Evolutionary conservation across 2,329 filamentous ascomycete species (phyloP).

Genomic region (Aspergillus floridensis): DNA sequence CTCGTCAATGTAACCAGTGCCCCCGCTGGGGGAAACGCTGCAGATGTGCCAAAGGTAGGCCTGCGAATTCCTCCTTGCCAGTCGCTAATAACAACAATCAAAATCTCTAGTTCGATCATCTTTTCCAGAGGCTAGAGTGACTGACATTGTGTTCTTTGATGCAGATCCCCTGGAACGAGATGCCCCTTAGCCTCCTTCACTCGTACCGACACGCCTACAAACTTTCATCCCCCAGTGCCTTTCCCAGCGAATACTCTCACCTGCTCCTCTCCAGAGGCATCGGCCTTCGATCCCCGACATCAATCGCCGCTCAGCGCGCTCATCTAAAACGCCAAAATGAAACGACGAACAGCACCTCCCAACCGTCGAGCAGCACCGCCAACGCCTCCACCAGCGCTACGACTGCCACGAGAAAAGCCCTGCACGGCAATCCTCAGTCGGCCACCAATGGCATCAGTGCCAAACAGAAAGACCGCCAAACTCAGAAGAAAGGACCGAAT

Average conservation of each 20-base stretch:
- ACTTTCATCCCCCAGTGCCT: slow-evolving; percentile 45
- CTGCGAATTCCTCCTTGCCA: not conserved
- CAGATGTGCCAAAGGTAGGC: slow-evolving; percentile 34
- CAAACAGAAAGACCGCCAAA: slow-evolving; percentile 8
- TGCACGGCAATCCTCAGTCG: slow-evolving; percentile 3
- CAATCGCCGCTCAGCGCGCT: slow-evolving; percentile 36
- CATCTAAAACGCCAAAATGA: slow-evolving; percentile 15
- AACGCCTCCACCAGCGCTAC: not conserved
- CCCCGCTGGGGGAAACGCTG: slow-evolving; percentile 20
- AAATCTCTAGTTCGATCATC: not conserved
- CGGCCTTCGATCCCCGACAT: slow-evolving; percentile 45
- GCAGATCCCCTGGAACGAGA: slow-evolving; percentile 45
- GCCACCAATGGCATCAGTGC: slow-evolving; percentile 13
- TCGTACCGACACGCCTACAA: slow-evolving; percentile 50
- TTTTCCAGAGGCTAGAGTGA: not conserved
- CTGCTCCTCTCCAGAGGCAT: slow-evolving; percentile 47
- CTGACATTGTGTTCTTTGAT: slow-evolving; percentile 8
- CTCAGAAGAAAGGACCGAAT: slow-evolving; percentile 5
- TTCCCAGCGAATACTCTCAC: slow-evolving; percentile 45
- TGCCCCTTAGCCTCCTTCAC: slow-evolving; percentile 47
- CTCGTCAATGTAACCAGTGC: slow-evolving; percentile 31
- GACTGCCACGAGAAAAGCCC: not conserved
- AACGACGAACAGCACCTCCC: slow-evolving; percentile 12
- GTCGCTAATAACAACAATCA: not conserved
- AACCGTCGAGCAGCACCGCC: not conserved